phyloP scores from a whole-genome alignment of 257 asterid species.

The Solanum gracilifrons region DNA sequence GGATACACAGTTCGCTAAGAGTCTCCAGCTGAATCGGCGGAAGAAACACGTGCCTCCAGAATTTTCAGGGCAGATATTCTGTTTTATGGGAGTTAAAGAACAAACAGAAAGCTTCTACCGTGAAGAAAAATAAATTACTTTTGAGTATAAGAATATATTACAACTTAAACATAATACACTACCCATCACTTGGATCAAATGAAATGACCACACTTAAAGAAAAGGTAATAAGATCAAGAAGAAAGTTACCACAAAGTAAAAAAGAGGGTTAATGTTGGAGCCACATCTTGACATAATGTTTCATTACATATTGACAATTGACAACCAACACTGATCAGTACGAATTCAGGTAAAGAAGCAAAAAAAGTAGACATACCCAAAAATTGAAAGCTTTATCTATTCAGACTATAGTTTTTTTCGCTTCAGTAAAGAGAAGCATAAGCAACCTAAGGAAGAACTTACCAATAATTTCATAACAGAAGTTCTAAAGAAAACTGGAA shows the following conservation, averaged over 20 bases:
- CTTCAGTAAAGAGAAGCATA: neutral
- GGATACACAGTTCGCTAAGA: slow-evolving; percentile 18
- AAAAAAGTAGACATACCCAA: neutral
- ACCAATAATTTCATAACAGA: neutral
- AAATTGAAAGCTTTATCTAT: neutral
- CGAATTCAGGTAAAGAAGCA: neutral
- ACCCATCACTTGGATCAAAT: neutral
- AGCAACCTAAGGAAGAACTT: neutral
- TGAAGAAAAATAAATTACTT: neutral
- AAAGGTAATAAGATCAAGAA: neutral
- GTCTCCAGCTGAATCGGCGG: slow-evolving; percentile 27
- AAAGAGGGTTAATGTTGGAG: neutral
- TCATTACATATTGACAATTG: neutral
- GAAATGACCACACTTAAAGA: neutral
- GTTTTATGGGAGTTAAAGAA: slow-evolving; percentile 28
- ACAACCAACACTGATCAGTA: neutral
- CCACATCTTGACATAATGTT: neutral
- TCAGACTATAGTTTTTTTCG: neutral
- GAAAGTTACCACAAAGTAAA: neutral
- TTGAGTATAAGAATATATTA: neutral
- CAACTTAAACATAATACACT: neutral
- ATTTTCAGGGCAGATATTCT: slow-evolving; percentile 19
- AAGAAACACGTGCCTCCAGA: slow-evolving; percentile 25
- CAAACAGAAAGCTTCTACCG: slow-evolving; percentile 4
- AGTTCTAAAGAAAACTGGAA: neutral